Conservation (phyloP, 371 early-diverging fungal species). For the Fennellomyces sp. region DNA sequence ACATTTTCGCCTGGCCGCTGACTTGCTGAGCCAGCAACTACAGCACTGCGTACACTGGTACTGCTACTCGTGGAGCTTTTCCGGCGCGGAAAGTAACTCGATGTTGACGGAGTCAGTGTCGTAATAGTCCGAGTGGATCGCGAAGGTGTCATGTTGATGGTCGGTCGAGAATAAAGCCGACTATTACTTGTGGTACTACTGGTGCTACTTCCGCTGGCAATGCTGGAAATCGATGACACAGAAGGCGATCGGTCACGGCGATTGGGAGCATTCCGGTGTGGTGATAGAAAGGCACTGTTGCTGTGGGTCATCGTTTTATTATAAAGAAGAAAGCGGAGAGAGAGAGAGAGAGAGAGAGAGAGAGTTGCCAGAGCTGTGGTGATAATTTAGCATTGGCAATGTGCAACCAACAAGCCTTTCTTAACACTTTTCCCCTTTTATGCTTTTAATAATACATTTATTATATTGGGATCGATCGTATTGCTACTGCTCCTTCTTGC, state of each 20-base stretch:
- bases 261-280: slow-evolving; percentile 1
- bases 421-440: too few relatives aligned
- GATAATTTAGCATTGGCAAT: too few relatives aligned
- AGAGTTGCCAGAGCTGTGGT: too few relatives aligned
- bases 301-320: background rate
- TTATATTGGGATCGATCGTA: too few relatives aligned
- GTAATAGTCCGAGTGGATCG: slow-evolving; percentile 17
- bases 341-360: too few relatives aligned
- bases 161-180: slow-evolving; percentile 14
- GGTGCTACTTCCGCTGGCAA: background rate
- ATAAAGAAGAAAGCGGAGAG: background rate
- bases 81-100: slow-evolving; percentile 4
- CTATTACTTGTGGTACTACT: background rate
- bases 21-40: background rate
- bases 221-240: slow-evolving; percentile 5
- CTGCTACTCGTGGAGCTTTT: slow-evolving; percentile 11
- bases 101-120: slow-evolving; percentile 12
- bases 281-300: slow-evolving; percentile 1
- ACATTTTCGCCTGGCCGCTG: slow-evolving; percentile 29
- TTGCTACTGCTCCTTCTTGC: background rate
- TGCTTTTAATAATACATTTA: too few relatives aligned
- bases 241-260: slow-evolving; percentile 11
- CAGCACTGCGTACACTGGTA: background rate
- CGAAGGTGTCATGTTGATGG: background rate
- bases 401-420: too few relatives aligned